Evolutionary conservation across 495 filamentous ascomycete species (phyloP).

Genomic region (Aspergillus biplanus): DNA sequence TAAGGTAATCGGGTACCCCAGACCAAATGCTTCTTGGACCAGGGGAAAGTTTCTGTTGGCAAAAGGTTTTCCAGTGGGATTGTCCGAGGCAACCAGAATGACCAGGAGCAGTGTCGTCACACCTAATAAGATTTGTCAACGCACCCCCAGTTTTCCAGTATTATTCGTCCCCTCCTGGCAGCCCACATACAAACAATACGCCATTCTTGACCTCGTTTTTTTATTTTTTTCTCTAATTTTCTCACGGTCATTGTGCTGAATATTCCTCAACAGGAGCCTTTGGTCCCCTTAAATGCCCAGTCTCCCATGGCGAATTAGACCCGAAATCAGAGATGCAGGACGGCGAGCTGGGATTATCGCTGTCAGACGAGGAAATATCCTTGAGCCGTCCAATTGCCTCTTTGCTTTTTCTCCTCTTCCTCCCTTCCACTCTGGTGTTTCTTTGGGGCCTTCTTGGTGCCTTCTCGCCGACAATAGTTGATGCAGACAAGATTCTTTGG

Average conservation of each 20-base stretch:
- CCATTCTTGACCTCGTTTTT: too few species aligned
- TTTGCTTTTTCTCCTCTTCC: background rate
- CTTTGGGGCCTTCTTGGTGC: background rate
- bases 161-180: too few species aligned
- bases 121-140: background rate
- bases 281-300: background rate
- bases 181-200: background rate
- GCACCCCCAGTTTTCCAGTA: background rate
- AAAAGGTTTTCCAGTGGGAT: background rate
- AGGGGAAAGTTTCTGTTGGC: background rate
- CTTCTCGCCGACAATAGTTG: constrained; percentile 4
- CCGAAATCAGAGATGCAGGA: background rate
- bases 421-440: background rate
- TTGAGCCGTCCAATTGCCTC: background rate
- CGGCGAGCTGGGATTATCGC: constrained; percentile 8
- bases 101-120: background rate
- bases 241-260: background rate
- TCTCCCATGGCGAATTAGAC: background rate
- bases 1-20: background rate
- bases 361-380: constrained; percentile 1
- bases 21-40: background rate
- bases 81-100: background rate
- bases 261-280: background rate
- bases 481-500: background rate
- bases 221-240: too few species aligned